Evolutionary conservation across 176 grass and related monocot genomes (phyloP).

Genomic region (Cenchrus fungigraminus): DNA sequence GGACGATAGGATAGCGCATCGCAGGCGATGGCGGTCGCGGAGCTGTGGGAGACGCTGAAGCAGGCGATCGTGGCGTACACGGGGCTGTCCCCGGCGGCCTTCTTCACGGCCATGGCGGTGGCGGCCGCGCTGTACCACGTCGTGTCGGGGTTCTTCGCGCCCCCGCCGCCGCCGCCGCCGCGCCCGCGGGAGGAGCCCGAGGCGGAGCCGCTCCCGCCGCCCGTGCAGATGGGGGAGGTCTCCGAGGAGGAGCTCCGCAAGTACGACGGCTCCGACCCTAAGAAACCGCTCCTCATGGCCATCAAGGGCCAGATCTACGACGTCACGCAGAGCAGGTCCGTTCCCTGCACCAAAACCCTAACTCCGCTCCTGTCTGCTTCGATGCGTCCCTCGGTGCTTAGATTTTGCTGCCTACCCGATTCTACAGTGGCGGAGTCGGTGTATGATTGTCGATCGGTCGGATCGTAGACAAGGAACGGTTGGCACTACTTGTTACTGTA

Average conservation of each 20-base stretch:
- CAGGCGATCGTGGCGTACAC: conserved; percentile 78
- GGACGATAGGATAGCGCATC: not conserved
- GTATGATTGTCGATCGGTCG: not conserved
- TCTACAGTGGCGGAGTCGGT: not conserved
- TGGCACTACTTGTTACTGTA: not conserved
- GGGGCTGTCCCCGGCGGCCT: conserved; percentile 76
- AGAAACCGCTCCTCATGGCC: conserved; percentile 81
- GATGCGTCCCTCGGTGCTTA: not conserved
- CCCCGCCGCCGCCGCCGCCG: conserved; percentile 38
- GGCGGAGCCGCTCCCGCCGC: conserved; percentile 79
- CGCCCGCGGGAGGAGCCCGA: conserved; percentile 46
- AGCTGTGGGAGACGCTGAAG: conserved; percentile 85
- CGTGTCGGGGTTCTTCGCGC: conserved; percentile 65
- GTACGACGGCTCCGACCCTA: conserved; percentile 67
- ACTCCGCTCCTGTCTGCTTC: not conserved
- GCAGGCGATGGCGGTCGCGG: conserved; percentile 48
- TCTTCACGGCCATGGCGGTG: conserved; percentile 82
- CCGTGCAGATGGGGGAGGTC: conserved; percentile 85
- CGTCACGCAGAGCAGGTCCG: conserved; percentile 83
- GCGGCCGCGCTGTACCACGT: conserved; percentile 80
- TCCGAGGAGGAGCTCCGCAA: conserved; percentile 66
- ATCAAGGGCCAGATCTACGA: conserved; percentile 90
- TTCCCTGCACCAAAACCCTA: not conserved
- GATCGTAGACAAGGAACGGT: not conserved
- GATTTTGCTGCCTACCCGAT: not conserved